Evolutionary conservation across 2,329 filamentous ascomycete species (phyloP), one percentile per base, ranked within the genome.

Genomic region (Microthyrium microscopicum): DNA sequence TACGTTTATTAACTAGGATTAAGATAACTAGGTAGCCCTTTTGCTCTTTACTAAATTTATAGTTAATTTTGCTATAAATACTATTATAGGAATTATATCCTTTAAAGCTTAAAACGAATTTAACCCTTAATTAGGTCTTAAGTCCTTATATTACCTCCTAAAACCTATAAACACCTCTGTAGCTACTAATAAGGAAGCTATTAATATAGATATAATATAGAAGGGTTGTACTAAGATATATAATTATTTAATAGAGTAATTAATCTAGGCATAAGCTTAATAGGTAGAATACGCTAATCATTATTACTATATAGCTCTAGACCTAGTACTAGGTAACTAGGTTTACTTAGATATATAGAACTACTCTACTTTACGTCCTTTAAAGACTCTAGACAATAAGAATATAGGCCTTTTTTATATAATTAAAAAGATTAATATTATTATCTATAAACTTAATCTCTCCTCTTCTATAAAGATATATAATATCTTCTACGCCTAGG

Each of bases 1-100:
- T 12, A 25, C 15, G 6, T 46, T 9, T 16, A 15, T 11, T 15
- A 29, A 40, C 21, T 8, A 12, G 11, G 18, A 12, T 15, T 12
- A 20, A 15, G 12, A 31, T 9, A 15, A 31, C 9, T 31, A 13
- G 22, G 22, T 25, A 9, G 22, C 22, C 9, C 13, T 9, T 13
- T 25, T 25, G 22, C 22, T 13, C 22, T 9, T 25, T 25, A 13
- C 22, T 13, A 13, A 25, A 13, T 25, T 25, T 25, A 13, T 9
- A 13, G 22, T 13, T 13, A 25, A 25, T 13, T 9, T 15, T 15
- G 15, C 9, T 12, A 15, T 29, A 29, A 9, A 9, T 9, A 15
- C 27, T 9, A 25, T 13, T 9, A 25, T 13, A 9, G 22, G 22
- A 9, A 9, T 25, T 25, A 13, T 13, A 9, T 13, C 22, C 9